Conservation (phyloP, 2,329 filamentous ascomycete species). For the Cladosporium colombiae region DNA sequence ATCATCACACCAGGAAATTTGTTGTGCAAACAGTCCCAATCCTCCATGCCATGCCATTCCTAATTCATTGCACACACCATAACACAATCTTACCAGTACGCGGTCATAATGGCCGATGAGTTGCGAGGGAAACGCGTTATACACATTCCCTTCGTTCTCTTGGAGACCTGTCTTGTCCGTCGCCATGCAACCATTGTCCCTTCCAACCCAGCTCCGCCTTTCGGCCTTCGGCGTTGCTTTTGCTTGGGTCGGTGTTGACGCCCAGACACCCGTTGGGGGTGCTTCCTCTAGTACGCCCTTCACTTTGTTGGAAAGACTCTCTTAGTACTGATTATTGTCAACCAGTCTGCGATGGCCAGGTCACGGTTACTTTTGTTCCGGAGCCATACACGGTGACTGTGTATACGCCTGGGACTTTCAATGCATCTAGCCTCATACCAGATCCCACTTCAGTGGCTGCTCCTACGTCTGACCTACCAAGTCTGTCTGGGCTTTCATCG, state of each 20-base stretch:
- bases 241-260: not conserved
- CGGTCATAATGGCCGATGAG: conserved; percentile 29
- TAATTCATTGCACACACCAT: conserved; percentile 20
- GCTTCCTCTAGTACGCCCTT: conserved; percentile 3
- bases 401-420: conserved; percentile 6
- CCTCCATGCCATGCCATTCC: conserved; percentile 26
- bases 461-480: not conserved
- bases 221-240: not conserved
- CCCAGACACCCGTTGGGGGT: not conserved
- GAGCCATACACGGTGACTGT: conserved; percentile 14
- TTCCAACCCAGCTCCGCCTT: not conserved
- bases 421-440: not conserved
- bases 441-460: not conserved
- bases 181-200: conserved; percentile 11
- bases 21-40: not conserved
- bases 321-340: not conserved
- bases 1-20: conserved; percentile 6
- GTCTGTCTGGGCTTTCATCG: not conserved
- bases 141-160: conserved; percentile 19
- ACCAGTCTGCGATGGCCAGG: conserved; percentile 4
- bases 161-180: not conserved
- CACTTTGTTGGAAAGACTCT: not conserved
- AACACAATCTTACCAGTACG: conserved; percentile 25
- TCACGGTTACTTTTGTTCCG: conserved; percentile 3
- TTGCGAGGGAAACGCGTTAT: conserved; percentile 30